Base-by-base conservation (phyloP, 2,329 filamentous ascomycete genomes). In the Ramichloridium luteum region DNA sequence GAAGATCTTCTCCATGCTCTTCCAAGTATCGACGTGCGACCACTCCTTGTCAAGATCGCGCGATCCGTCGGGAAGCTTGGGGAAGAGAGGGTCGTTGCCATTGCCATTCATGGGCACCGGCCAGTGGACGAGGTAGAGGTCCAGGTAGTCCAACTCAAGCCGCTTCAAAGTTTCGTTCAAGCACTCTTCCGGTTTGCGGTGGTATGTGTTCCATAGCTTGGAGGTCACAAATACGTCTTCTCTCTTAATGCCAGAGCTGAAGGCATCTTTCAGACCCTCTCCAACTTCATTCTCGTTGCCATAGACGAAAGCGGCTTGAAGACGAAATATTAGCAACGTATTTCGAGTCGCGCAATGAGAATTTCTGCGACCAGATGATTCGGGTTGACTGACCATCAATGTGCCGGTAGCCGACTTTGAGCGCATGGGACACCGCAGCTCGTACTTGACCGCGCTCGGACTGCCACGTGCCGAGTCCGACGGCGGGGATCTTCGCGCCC, bases 171-270 rank as follows among this genome's bases (percentile, higher is more conserved):
- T 80, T 66, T 77, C 75, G 43, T 83, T 72, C 20, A 90, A 66
- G 20, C 70, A 74, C 47, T 78, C 62, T 57, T 80, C 75, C 4
- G 74, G 74, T 5, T 76, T 67, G 16, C 71, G 72, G 56, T 79
- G 77, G 62, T 80, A 86, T 30, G 80, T 83, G 50, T 75, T 78
- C 80, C 83, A 92, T 22, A 86, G 70, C 68, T 93, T 92, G 49
- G 77, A 83, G 33, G 82, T 80, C 37, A 92, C 72, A 60, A 90
- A 92, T 39, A 92, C 60, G 36, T 92, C 80, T 54, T 80, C 72
- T 39, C 83, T 72, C 67, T 77, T 80, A 47, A 71, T 64, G 14
- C 81, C 81, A 4, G 72, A 61, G 25, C 44, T 48, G 49, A 88
- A 74, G 16, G 79, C 82, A 34, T 80, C 75, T 52, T 74, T 72